Base-by-base conservation (phyloP, 163 green algal species). In the Picocystis sp. region DNA sequence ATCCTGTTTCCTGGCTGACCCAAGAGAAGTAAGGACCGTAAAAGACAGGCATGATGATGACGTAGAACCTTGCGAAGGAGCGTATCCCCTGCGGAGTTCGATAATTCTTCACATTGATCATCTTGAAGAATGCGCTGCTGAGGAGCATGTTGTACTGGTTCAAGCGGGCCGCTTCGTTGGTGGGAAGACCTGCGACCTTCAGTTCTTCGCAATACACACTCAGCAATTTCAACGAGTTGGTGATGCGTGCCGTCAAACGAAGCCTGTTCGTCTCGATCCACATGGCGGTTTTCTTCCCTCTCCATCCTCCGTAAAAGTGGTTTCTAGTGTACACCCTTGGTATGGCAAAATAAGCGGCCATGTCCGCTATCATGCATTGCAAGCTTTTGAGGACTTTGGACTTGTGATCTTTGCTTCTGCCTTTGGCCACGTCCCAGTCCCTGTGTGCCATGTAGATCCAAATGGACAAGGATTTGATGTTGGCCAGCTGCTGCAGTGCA, bases 21-120 rank as follows among this genome's bases (percentile, higher is more conserved):
- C 47, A 53, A 9, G 47, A 33, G 5, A 44, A 62, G n/a, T 62
- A 62, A 15, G 55, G 55, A 15, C 45, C 55, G 41, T 43, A 55
- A 22, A 62, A 62, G 8, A 55, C 49, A 9, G 45, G 45, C 33
- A 56, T 49, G n/a, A 55, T 17, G 14, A 62, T 34, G 9, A 62
- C 55, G 46, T 55, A 62, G 24, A 62, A 49, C 1, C 55, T n/a
- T 11, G 55, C 55, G 1, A 62, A 62, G 22, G 55, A 49, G 12
- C 55, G 21, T 1, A 46, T 54, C 1, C 47, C 55, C 3, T 53
- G 50, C 15, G 55, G 55, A 22, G 55, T 62, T 22, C 45, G 55
- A 33, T 62, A 62, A 14, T 15, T 48, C 45, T 62, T 62, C 2
- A 62, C 47, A 12, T 53, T 52, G 21, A 47, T 48, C 22, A 62